These are phyloP conservation scores for Allomyces macrogynus DNA, from an alignment of 192 early-diverging fungal species.

Conservation along the genomic window DNA sequence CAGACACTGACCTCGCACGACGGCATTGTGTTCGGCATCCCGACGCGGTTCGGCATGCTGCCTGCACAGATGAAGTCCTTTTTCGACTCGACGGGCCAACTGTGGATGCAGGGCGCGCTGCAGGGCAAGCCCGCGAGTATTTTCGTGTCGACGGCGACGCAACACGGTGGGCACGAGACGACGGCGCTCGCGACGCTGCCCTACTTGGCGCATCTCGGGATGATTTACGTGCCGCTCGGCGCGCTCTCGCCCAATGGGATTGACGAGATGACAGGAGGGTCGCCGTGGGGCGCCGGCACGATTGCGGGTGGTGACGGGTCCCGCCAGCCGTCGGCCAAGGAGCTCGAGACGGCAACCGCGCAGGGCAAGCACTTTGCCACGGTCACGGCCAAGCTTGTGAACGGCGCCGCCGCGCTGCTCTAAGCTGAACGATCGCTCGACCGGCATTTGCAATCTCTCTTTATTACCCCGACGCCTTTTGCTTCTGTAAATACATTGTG, in stretches of 20 bases:
- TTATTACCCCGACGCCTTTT: too few species aligned
- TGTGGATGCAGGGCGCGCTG: conserved; percentile 21
- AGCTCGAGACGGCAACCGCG: too few species aligned
- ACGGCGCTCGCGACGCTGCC: too few species aligned
- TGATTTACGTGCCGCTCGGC: conserved; percentile 29
- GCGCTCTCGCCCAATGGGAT: conserved; percentile 10
- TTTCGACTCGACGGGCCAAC: conserved; percentile 17
- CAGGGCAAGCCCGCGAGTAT: conserved; percentile 18
- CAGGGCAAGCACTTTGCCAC: too few species aligned
- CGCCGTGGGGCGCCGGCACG: conserved; percentile 29
- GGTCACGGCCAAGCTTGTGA: too few species aligned
- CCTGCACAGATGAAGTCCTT: conserved; percentile 16
- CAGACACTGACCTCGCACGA: conserved; percentile 21
- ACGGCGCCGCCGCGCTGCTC: too few species aligned
- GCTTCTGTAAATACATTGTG: too few species aligned
- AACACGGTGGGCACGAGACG: conserved; percentile 24
- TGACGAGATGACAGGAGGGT: conserved; percentile 28
- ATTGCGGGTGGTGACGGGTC: too few species aligned
- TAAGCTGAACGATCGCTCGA: too few species aligned
- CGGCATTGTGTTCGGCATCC: conserved; percentile 14
- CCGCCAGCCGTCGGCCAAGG: too few species aligned
- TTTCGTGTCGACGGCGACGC: conserved; percentile 14
- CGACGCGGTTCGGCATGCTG: conserved; percentile 12
- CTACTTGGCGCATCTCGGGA: too few species aligned
- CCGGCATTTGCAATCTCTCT: too few species aligned